These are phyloP conservation scores for Coemansia sp. DNA, from an alignment of 192 early-diverging fungal species.

Conservation along the genomic window DNA sequence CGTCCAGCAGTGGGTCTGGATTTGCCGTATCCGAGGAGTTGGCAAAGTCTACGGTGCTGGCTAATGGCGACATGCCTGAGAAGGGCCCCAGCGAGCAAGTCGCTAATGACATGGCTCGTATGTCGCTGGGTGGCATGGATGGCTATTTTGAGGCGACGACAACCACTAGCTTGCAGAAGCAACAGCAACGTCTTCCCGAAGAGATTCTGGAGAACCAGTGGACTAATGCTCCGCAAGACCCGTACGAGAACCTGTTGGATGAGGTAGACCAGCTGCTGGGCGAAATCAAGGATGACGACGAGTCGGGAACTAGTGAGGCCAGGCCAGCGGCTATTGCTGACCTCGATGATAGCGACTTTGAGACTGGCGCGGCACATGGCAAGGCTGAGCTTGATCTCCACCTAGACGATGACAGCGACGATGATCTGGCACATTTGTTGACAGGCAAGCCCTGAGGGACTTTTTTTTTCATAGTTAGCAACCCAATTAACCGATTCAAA, in stretches of 20 bases:
- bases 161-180: background rate
- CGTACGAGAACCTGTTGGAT: constrained; percentile 52
- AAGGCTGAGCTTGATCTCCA: constrained; percentile 26
- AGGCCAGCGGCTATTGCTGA: background rate
- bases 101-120: constrained; percentile 25
- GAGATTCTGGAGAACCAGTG: background rate
- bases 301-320: background rate
- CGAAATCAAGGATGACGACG: constrained; percentile 45
- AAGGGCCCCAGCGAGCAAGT: background rate
- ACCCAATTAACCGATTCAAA: background rate
- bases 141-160: background rate
- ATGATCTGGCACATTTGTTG: constrained; percentile 28
- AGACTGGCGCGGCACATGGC: background rate
- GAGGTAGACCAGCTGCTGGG: constrained; percentile 53
- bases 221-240: constrained; percentile 41
- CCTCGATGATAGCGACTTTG: constrained; percentile 4
- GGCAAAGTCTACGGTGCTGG: constrained; percentile 8
- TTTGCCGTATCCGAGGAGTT: constrained; percentile 5
- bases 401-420: constrained; percentile 34
- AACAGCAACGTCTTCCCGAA: background rate
- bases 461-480: background rate
- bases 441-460: background rate
- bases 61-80: background rate
- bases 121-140: constrained; percentile 8
- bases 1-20: background rate